Percentiles rank a stretch among this genome's conserved stretches.
Evolutionary conservation across 1,284 basidiomycete species (phyloP).

Genomic region (Trichosporon inkin): DNA sequence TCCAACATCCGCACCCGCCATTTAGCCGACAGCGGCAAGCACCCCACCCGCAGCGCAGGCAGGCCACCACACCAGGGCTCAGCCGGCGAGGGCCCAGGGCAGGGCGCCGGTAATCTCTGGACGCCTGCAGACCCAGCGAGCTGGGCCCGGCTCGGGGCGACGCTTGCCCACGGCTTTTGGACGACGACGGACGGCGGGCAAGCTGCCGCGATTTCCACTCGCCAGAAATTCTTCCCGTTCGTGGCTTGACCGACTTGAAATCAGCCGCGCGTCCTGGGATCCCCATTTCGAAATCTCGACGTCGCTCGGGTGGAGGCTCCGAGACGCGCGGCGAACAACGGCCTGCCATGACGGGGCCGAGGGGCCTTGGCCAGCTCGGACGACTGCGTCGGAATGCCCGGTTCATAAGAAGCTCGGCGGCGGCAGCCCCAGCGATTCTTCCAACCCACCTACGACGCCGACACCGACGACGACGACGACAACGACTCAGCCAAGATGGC

Average conservation of each 20-base stretch:
- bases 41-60: no score
- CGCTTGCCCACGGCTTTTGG: background rate
- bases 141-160: no score
- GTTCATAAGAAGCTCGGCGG: background rate
- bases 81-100: no score
- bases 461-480: no score
- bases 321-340: background rate
- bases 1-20: no score
- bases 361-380: background rate
- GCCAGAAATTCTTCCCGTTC: slow-evolving; percentile 1
- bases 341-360: background rate
- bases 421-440: background rate
- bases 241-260: slow-evolving; percentile 3
- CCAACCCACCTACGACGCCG: background rate
- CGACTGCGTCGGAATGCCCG: background rate
- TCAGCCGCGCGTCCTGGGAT: background rate
- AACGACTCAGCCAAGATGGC: slow-evolving; percentile 1
- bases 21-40: no score
- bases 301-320: background rate
- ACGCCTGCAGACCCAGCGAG: no score
- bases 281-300: background rate
- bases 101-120: no score
- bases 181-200: background rate
- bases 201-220: background rate
- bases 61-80: no score